phyloP scores from a whole-genome alignment of 352 stramenopile species.

The Globisporangium recalcitrans region DNA sequence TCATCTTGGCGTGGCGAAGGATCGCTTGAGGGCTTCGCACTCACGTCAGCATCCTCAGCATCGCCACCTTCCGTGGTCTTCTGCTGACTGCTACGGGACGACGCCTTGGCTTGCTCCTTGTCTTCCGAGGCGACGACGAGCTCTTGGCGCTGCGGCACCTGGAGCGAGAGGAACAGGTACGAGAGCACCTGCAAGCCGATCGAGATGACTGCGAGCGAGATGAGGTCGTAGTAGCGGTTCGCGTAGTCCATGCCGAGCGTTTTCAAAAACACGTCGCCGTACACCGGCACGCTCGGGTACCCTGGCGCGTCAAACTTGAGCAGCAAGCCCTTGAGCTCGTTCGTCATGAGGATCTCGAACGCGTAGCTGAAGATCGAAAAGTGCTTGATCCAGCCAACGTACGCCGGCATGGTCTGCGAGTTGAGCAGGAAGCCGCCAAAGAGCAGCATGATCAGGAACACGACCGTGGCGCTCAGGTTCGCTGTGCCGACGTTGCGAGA shows the following conservation, averaged over 20 bases:
- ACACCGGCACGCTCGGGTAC: constrained; percentile 69
- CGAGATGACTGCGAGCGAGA: constrained; percentile 48
- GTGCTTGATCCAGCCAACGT: constrained; percentile 67
- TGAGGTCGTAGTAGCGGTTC: constrained; percentile 67
- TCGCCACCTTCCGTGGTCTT: background rate
- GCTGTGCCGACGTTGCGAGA: constrained; percentile 57
- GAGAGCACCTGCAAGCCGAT: constrained; percentile 48
- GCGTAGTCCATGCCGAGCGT: constrained; percentile 79
- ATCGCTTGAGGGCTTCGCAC: background rate
- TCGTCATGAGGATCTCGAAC: constrained; percentile 86
- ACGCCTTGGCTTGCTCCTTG: background rate
- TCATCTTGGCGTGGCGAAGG: constrained; percentile 3
- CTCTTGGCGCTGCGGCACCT: constrained; percentile 51
- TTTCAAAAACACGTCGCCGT: constrained; percentile 81
- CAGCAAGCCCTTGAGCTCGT: constrained; percentile 70
- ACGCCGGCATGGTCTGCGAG: constrained; percentile 67
- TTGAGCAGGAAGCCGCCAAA: constrained; percentile 88
- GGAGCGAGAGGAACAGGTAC: constrained; percentile 60
- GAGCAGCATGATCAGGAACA: constrained; percentile 76
- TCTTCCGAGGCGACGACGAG: constrained; percentile 11
- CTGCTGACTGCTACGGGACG: background rate
- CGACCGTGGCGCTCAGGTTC: constrained; percentile 60
- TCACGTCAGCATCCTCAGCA: background rate
- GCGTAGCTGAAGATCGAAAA: constrained; percentile 85
- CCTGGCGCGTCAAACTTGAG: constrained; percentile 74